Percentiles rank a stretch among this genome's conserved stretches.
Conservation (phyloP, 1,139 yeast genomes). For the Spathaspora sp. region DNA sequence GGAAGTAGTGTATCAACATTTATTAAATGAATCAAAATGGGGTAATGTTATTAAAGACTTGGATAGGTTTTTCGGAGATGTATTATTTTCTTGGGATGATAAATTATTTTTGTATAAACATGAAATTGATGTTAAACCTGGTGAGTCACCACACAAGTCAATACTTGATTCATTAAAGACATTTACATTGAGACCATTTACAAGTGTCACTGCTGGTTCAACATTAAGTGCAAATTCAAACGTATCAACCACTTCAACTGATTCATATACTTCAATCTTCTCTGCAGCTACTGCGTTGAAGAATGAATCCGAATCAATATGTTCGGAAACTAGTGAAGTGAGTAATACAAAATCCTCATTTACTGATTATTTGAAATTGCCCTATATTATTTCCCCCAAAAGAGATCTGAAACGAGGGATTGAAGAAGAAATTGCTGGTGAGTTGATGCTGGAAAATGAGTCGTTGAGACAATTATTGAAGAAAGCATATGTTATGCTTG, state of each 20-base stretch:
- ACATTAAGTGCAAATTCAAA: neutral
- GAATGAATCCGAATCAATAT: slow-evolving; percentile 30
- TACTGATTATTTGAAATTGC: slow-evolving; percentile 27
- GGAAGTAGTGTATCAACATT: slow-evolving; percentile 61
- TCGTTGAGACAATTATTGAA: slow-evolving; percentile 24
- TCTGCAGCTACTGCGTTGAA: slow-evolving; percentile 12
- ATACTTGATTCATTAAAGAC: slow-evolving; percentile 5
- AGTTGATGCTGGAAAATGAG: slow-evolving; percentile 24
- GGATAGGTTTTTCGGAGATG: slow-evolving; percentile 41
- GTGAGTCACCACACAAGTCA: neutral
- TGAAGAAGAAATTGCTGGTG: neutral
- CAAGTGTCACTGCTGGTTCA: neutral
- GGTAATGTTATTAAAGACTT: slow-evolving; percentile 53
- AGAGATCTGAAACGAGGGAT: slow-evolving; percentile 1
- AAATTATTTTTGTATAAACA: slow-evolving; percentile 20
- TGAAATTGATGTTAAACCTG: neutral
- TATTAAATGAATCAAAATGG: slow-evolving; percentile 56
- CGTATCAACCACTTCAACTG: slow-evolving; percentile 10
- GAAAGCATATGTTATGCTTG: slow-evolving; percentile 25
- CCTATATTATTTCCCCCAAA: slow-evolving; percentile 12
- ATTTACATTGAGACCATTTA: slow-evolving; percentile 1
- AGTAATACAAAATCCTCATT: slow-evolving; percentile 20
- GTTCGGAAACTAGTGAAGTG: slow-evolving; percentile 26
- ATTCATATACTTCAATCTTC: slow-evolving; percentile 7
- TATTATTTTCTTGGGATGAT: slow-evolving; percentile 39